Evolutionary conservation across 2,329 filamentous ascomycete species (phyloP), one percentile per base, ranked within the genome.

Genomic region (Aspergillus transmontanensis): DNA sequence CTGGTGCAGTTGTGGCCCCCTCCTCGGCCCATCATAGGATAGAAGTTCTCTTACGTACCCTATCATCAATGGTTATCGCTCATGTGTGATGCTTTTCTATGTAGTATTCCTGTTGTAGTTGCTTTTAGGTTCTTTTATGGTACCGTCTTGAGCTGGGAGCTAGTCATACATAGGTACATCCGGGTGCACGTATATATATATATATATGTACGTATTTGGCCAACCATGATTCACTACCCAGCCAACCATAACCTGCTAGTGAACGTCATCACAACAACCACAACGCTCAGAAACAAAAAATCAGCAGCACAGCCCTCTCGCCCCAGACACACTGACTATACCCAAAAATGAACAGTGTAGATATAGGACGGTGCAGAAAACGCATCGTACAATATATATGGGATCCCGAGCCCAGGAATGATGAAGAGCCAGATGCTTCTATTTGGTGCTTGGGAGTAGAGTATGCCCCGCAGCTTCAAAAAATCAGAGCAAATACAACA

Each of bases 351-450:
- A 84, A 85, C 72, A 88, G 85, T 62, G 87, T 91, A 61, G 92
- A 96, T 73, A 82, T 96, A 64, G 87, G 91, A 69, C 90, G 91
- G 69, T 88, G 89, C 74, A 91, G 90, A 73, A 91, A 92, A 78
- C 90, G 91, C 67, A 88, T 97, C 71, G 89, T 97, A 64, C 91
- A 94, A 79, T 93, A 92, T 81, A 90, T 98, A 73, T 97, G 93
- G 90, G 94, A 97, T 71, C 93, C 93, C 0, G 89, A 94, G 67
- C 94, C 93, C 6, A 87, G 86, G 66, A 97, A 97, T 79, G 89
- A 96, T 75, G 83, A 88, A 62, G 76, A 81, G 63, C 84, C 85
- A 43, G 84, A 89, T 66, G 84, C 87, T 39, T 87, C 91, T 14
- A 91, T 96, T 66, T 98, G 94, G 94, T 96, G 93, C 73, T 83